Percentiles rank a stretch among this genome's conserved stretches.
Evolutionary conservation across 2,329 filamentous ascomycete genomes (phyloP).

Genomic region (Paracamarosporium sp.): DNA sequence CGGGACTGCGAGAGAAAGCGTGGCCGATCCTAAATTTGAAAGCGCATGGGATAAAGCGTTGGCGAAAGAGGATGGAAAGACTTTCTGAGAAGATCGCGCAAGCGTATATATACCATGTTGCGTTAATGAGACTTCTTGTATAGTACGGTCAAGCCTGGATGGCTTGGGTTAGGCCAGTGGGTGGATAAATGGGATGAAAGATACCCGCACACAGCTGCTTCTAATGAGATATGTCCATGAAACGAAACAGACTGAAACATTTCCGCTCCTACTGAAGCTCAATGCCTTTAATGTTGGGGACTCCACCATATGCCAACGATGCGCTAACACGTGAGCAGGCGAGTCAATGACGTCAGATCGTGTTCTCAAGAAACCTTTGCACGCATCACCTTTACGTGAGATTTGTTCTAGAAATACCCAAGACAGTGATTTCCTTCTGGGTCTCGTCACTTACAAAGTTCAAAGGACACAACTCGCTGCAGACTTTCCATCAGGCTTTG

Average conservation of each 20-base stretch:
- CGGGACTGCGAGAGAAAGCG: constrained; percentile 66
- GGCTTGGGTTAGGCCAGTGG: neutral
- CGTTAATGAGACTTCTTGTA: constrained; percentile 11
- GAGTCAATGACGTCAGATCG: constrained; percentile 13
- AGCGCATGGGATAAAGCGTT: constrained; percentile 73
- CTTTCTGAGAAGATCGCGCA: constrained; percentile 9
- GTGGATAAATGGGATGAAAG: constrained; percentile 8
- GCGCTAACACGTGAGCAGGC: constrained; percentile 7
- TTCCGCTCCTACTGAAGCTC: too few relatives aligned
- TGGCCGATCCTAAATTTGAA: constrained; percentile 65
- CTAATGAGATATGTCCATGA: constrained; percentile 4
- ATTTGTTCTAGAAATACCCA: too few relatives aligned
- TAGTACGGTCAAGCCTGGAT: constrained; percentile 5
- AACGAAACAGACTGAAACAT: neutral
- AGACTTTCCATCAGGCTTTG: neutral
- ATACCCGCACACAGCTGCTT: constrained; percentile 10
- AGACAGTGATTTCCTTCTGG: neutral
- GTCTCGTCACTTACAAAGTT: neutral
- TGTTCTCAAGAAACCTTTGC: neutral
- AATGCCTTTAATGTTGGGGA: neutral
- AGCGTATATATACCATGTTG: constrained; percentile 8
- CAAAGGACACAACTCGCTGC: neutral
- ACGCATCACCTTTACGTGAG: constrained; percentile 3
- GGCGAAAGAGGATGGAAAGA: constrained; percentile 50
- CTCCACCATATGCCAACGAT: neutral